Conservation (phyloP, 2,329 filamentous ascomycete genomes). For the Aureobasidium sp. region DNA sequence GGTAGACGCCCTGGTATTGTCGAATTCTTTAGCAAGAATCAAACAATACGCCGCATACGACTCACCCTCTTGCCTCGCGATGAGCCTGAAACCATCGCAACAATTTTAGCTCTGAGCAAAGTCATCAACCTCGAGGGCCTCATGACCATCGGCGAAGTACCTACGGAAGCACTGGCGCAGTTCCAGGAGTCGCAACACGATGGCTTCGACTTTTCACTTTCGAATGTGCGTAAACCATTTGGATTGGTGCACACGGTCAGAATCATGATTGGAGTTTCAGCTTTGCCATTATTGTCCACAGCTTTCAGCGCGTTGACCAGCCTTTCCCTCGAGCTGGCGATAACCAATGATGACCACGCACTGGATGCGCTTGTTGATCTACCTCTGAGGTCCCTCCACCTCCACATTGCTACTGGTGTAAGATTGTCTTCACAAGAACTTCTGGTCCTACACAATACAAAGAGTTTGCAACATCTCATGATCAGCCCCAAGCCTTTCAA, state of each 20-base stretch:
- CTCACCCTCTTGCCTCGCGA: not conserved
- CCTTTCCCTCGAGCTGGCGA: not conserved
- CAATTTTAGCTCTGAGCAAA: not conserved
- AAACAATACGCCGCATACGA: not conserved
- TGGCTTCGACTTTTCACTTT: not conserved
- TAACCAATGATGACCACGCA: not conserved
- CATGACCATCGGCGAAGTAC: not conserved
- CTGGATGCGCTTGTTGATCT: not conserved
- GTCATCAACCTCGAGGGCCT: not conserved
- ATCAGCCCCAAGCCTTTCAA: not conserved
- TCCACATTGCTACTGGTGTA: not conserved
- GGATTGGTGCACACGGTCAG: not conserved
- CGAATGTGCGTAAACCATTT: not conserved
- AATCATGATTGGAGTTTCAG: not conserved
- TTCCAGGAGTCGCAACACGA: not conserved
- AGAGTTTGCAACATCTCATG: not conserved
- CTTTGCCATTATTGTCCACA: not conserved
- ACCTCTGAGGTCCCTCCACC: not conserved
- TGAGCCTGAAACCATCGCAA: not conserved
- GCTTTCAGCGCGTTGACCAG: not conserved
- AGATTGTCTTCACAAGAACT: not conserved
- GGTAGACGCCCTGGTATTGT: not conserved
- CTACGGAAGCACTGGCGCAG: not conserved
- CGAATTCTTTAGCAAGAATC: not conserved
- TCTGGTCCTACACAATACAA: not conserved